Evolutionary conservation across 805 yeast genomes (phyloP).

Genomic region (Metschnikowia proteae): DNA sequence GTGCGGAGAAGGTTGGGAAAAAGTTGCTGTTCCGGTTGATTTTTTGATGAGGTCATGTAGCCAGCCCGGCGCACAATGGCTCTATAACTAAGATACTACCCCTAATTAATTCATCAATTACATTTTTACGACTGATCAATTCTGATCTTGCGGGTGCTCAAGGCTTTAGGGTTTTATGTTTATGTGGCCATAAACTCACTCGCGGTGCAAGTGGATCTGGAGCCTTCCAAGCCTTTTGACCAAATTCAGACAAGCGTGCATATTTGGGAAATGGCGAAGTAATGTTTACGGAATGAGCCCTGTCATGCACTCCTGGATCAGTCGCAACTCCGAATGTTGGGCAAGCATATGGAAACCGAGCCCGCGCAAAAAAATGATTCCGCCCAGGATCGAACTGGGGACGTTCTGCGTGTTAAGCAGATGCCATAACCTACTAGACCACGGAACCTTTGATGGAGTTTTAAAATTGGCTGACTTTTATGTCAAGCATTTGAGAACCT

Average conservation of each 20-base stretch:
- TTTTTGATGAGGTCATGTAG: slow-evolving; percentile 1
- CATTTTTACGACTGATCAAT: too few relatives aligned
- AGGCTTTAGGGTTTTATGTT: too few relatives aligned
- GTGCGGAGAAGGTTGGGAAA: slow-evolving; percentile 13
- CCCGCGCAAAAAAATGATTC: slow-evolving; percentile 52
- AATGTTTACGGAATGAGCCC: neutral
- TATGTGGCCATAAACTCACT: too few relatives aligned
- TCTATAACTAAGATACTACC: neutral
- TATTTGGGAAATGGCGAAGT: neutral
- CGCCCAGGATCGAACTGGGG: slow-evolving; percentile 99
- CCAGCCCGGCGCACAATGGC: neutral
- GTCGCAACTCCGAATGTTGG: slow-evolving; percentile 6
- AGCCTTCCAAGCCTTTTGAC: neutral
- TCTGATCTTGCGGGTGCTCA: too few relatives aligned
- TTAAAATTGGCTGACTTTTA: neutral
- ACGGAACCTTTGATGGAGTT: slow-evolving; percentile 33
- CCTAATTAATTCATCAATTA: neutral
- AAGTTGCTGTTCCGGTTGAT: slow-evolving; percentile 10
- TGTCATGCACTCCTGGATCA: neutral
- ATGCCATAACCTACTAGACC: slow-evolving; percentile 99
- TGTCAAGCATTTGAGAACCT: too few relatives aligned
- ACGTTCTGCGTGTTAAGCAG: slow-evolving; percentile 99
- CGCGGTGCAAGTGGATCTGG: neutral
- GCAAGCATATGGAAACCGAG: slow-evolving; percentile 1
- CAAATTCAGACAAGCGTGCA: neutral